Percentiles rank a stretch among this genome's conserved stretches.
Conservation (phyloP, 2,329 filamentous ascomycete species). For the Lasiodiplodia hormozganensis region DNA sequence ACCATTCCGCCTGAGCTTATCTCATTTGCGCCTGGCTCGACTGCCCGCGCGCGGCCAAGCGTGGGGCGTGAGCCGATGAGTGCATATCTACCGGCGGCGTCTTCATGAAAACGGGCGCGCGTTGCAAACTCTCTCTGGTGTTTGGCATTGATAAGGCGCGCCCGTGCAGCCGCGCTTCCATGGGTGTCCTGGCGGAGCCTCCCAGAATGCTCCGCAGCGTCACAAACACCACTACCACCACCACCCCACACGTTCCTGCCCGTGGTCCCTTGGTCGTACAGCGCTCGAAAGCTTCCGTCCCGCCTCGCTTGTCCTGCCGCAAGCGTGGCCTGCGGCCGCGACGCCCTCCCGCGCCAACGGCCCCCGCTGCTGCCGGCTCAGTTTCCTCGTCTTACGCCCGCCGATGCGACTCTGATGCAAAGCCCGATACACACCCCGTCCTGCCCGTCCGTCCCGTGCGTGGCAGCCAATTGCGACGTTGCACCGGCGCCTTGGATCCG, state of each 20-base stretch:
- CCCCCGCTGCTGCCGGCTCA: slow-evolving; percentile 1
- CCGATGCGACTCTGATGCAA: slow-evolving; percentile 1
- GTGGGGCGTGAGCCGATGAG: slow-evolving; percentile 14
- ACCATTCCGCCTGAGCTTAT: slow-evolving; percentile 25
- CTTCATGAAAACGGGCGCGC: slow-evolving; percentile 11
- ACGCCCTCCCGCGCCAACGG: not conserved
- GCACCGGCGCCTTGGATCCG: slow-evolving; percentile 4
- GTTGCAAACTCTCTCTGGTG: slow-evolving; percentile 15
- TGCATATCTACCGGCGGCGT: not conserved
- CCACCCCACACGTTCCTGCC: slow-evolving; percentile 2
- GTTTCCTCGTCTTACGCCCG: slow-evolving; percentile 14
- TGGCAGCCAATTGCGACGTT: not conserved
- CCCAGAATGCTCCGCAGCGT: not conserved
- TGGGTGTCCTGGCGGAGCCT: slow-evolving; percentile 17
- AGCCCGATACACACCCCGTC: slow-evolving; percentile 10
- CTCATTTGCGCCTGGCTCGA: not conserved
- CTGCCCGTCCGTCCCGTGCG: not conserved
- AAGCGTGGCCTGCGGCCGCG: not conserved
- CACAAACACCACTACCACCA: not conserved
- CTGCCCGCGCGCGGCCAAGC: slow-evolving; percentile 13
- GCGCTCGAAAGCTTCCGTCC: not conserved
- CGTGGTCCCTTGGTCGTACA: slow-evolving; percentile 11
- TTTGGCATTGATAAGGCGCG: slow-evolving; percentile 15
- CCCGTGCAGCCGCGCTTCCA: slow-evolving; percentile 8
- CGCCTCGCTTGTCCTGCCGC: slow-evolving; percentile 9